phyloP scores from a whole-genome alignment of 805 yeast species.

The Pichia manshurica region DNA sequence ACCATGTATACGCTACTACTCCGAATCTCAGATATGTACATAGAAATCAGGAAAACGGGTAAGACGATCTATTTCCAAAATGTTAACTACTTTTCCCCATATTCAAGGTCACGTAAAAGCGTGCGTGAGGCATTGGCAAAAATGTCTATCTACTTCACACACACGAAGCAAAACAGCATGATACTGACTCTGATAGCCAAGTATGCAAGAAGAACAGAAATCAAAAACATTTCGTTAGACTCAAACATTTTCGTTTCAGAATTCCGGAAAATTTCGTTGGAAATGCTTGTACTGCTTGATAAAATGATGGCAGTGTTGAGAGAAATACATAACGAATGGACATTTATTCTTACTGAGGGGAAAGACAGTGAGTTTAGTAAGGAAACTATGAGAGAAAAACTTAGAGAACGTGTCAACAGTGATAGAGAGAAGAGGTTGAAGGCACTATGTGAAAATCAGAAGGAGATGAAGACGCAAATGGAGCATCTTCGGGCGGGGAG shows the following conservation, averaged over 20 bases:
- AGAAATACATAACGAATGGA: constrained; percentile 39
- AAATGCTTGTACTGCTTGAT: constrained; percentile 31
- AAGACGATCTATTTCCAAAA: constrained; percentile 43
- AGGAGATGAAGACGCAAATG: constrained; percentile 1
- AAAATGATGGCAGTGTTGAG: constrained; percentile 28
- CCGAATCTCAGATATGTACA: constrained; percentile 46
- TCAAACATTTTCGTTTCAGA: constrained; percentile 23
- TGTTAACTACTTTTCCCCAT: constrained; percentile 38
- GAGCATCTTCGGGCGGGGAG: not conserved
- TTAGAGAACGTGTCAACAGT: constrained; percentile 20
- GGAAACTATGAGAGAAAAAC: constrained; percentile 23
- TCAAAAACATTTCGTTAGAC: constrained; percentile 6
- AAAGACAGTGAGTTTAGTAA: constrained; percentile 40
- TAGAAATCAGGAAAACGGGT: constrained; percentile 42
- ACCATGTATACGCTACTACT: constrained; percentile 36
- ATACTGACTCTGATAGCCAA: constrained; percentile 43
- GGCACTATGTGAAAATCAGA: constrained; percentile 2
- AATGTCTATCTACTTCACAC: constrained; percentile 28
- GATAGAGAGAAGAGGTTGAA: constrained; percentile 11
- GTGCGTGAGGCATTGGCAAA: constrained; percentile 23
- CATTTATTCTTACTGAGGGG: constrained; percentile 22
- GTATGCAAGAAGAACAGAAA: constrained; percentile 36
- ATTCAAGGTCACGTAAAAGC: constrained; percentile 24
- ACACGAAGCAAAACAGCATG: constrained; percentile 44
- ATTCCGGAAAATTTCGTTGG: constrained; percentile 37